These are phyloP conservation scores for Pseudocercospora eumusae DNA, from an alignment of 2,329 filamentous ascomycete species.

Conservation along the genomic window DNA sequence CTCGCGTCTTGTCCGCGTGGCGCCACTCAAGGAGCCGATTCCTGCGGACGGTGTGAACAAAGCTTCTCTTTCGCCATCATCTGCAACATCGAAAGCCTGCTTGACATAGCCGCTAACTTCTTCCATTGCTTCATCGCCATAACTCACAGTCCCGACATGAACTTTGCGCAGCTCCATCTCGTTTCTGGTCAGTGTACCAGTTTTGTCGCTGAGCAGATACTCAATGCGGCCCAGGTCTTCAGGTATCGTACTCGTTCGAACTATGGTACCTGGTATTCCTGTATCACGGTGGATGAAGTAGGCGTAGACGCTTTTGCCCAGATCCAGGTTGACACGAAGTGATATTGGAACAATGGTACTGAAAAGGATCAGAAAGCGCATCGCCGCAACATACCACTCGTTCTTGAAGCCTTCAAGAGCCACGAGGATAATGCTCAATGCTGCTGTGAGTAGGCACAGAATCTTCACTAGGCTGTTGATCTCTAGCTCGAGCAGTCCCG, in stretches of 20 bases:
- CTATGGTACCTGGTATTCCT: constrained; percentile 87
- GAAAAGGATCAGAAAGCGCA: constrained; percentile 96
- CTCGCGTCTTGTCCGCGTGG: constrained; percentile 81
- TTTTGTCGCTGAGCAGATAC: constrained; percentile 95
- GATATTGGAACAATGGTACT: constrained; percentile 99
- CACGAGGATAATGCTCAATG: constrained; percentile 83
- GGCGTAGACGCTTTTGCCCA: constrained; percentile 95
- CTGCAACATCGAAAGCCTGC: constrained; percentile 69
- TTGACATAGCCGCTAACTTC: constrained; percentile 85
- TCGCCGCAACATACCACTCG: constrained; percentile 93
- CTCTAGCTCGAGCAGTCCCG: constrained; percentile 88
- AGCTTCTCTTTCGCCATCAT: constrained; percentile 36
- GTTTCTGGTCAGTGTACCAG: constrained; percentile 95
- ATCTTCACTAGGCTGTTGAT: constrained; percentile 98
- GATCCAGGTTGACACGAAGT: constrained; percentile 90
- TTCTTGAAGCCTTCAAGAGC: constrained; percentile 76
- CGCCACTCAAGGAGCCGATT: constrained; percentile 55
- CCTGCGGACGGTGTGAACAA: constrained; percentile 76
- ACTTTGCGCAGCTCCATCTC: constrained; percentile 88
- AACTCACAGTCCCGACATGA: constrained; percentile 95
- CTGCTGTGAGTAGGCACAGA: constrained; percentile 81
- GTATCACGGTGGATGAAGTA: constrained; percentile 91
- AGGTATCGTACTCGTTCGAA: constrained; percentile 94
- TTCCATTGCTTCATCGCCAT: constrained; percentile 98
- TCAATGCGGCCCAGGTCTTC: constrained; percentile 95